Conservation (phyloP, 352 stramenopile genomes). For the Phytophthora foliorum region DNA sequence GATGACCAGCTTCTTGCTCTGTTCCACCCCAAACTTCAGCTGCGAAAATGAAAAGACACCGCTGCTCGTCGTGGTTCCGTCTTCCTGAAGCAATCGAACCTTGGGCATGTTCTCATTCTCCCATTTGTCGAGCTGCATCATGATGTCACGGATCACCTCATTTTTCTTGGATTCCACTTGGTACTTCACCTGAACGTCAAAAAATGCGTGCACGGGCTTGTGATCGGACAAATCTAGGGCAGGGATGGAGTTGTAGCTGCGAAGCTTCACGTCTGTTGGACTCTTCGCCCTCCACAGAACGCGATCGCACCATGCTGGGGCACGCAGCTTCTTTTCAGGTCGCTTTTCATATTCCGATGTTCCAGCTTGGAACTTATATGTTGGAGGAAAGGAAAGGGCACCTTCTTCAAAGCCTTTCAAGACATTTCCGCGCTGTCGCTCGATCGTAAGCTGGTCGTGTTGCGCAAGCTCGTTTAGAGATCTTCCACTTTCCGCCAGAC, state of each 20-base stretch:
- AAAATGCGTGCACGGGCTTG: conserved; percentile 97
- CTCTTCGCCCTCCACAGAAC: conserved; percentile 85
- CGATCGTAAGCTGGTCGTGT: conserved; percentile 75
- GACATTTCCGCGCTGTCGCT: conserved; percentile 77
- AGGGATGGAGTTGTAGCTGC: conserved; percentile 91
- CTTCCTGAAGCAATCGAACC: conserved; percentile 80
- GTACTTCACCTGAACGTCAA: conserved; percentile 94
- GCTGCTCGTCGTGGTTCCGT: conserved; percentile 50
- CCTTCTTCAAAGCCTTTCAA: conserved; percentile 94
- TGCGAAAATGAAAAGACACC: conserved; percentile 74
- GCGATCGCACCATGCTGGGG: conserved; percentile 97
- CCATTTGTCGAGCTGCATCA: conserved; percentile 95
- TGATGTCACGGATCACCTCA: conserved; percentile 94
- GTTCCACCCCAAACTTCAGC: conserved; percentile 71
- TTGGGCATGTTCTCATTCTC: conserved; percentile 97
- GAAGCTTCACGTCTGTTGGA: conserved; percentile 57
- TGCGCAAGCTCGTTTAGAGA: conserved; percentile 50
- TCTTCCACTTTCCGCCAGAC: conserved; percentile 51
- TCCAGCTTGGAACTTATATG: conserved; percentile 98
- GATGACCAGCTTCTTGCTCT: conserved; percentile 72
- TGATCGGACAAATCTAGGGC: conserved; percentile 98
- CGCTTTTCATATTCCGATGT: conserved; percentile 97
- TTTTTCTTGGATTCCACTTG: conserved; percentile 93
- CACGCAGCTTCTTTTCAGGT: conserved; percentile 98
- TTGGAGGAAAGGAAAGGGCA: conserved; percentile 93